Conservation (phyloP, 2,329 filamentous ascomycete genomes). For the Aurifilum marmelostoma region DNA sequence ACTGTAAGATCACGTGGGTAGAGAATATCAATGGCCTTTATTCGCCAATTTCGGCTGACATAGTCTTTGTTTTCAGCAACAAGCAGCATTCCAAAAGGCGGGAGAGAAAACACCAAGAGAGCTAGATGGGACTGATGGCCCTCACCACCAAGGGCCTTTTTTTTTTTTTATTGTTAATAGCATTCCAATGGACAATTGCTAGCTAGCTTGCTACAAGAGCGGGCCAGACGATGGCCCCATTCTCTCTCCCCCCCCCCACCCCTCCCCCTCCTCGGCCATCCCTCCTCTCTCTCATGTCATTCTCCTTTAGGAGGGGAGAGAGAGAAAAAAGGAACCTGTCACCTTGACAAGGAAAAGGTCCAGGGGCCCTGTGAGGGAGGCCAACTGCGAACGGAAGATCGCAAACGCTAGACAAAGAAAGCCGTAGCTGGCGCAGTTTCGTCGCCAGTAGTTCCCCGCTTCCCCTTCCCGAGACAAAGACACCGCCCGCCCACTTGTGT, state of each 20-base stretch:
- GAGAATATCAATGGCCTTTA: constrained; percentile 29
- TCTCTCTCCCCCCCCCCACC: constrained; percentile 2
- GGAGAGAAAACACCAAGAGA: constrained; percentile 10
- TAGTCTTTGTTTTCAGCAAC: constrained; percentile 41
- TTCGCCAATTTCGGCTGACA: constrained; percentile 41
- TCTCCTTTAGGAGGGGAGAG: constrained; percentile 16
- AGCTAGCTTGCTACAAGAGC: constrained; percentile 30
- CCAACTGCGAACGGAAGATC: constrained; percentile 36
- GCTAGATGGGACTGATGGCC: constrained; percentile 5
- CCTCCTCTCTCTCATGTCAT: background rate
- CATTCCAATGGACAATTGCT: constrained; percentile 35
- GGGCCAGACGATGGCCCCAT: constrained; percentile 18
- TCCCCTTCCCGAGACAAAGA: constrained; percentile 47
- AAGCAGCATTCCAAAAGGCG: constrained; percentile 34
- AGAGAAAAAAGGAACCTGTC: constrained; percentile 24
- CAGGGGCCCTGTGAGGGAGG: background rate
- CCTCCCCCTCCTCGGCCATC: background rate
- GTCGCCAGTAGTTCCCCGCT: constrained; percentile 46
- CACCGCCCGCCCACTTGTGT: constrained; percentile 15
- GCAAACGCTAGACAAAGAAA: constrained; percentile 40
- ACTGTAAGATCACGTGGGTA: constrained; percentile 33
- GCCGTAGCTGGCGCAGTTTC: constrained; percentile 32
- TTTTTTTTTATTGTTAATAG: no score
- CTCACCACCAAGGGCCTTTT: constrained; percentile 10
- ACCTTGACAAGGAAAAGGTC: constrained; percentile 10